Evolutionary conservation across 495 filamentous ascomycete species (phyloP), one percentile per base, ranked within the genome.

Genomic region (Tuber magnatum): DNA sequence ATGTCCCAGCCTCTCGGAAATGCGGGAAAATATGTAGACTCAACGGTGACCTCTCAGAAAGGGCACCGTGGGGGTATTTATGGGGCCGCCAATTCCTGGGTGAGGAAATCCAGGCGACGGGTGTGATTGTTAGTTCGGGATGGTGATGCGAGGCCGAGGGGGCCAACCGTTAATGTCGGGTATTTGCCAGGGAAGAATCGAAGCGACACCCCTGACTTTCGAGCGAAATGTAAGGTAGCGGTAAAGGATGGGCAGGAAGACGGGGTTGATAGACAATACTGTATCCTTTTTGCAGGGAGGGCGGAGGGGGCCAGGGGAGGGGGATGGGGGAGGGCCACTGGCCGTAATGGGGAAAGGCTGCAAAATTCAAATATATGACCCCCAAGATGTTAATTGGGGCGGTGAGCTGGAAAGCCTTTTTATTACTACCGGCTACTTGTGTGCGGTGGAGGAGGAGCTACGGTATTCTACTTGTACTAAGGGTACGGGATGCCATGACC

Each of bases 31-130:
- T 79, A 71, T 79, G 56, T 79, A 77, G 73, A 79, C 78, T 77
- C 76, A 79, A 79, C 77, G 77, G 77, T 79, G 76, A 79, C 73
- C 77, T 79, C 41, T 81, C 71, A 72, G 71, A 72, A 73, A 80
- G 78, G 81, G 70, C 69, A 69, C 77, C 77, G 80, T 82, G 81
- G 81, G 81, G 81, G 81, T 82, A 82, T 82, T 82, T 82, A 82
- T 82, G 80, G 81, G 73, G 80, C 71, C 70, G 73, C 73, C 61
- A 71, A 75, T 78, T 80, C 75, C 78, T 81, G 75, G 78, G 73
- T 51, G 68, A 80, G 74, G 75, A 81, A 77, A 81, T 82, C 77
- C 75, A 79, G 81, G 80, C 81, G 70, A 82, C 80, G 77, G 80
- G 73, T 77, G 75, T 75, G 77, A 44, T 77, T 74, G 73, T 81